Conservation (phyloP, 1,284 basidiomycete genomes). For the Peniophora sp. region DNA sequence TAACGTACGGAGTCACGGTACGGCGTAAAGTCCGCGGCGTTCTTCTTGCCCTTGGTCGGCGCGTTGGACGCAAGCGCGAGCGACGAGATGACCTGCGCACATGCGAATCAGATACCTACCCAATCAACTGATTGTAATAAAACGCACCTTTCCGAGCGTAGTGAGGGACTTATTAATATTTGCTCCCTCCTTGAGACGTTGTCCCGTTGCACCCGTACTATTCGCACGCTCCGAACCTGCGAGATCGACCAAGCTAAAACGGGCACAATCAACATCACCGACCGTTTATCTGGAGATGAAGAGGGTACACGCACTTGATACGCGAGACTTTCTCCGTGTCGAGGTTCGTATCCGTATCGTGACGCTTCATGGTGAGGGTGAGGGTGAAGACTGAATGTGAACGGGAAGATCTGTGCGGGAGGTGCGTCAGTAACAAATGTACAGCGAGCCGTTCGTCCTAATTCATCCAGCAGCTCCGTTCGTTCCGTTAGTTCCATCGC, state of each 20-base stretch:
- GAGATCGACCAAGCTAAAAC: conserved; percentile 88
- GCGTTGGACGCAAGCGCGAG: conserved; percentile 74
- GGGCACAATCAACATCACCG: no score
- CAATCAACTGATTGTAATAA: no score
- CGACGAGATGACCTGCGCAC: conserved; percentile 70
- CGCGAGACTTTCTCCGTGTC: conserved; percentile 95
- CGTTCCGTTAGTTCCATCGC: no score
- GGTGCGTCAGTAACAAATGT: background rate
- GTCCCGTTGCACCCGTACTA: conserved; percentile 93
- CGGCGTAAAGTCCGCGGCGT: conserved; percentile 84
- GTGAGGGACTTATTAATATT: conserved; percentile 99
- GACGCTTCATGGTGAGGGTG: conserved; percentile 84
- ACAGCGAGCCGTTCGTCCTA: conserved; percentile 1
- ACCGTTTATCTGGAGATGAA: no score
- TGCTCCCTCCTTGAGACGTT: conserved; percentile 90
- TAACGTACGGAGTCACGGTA: conserved; percentile 84
- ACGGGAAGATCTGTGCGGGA: conserved; percentile 81
- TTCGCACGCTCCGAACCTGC: conserved; percentile 97
- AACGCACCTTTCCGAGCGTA: conserved; percentile 72
- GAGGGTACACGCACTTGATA: conserved; percentile 59
- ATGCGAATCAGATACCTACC: no score
- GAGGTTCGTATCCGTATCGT: conserved; percentile 76
- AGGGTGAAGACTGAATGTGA: conserved; percentile 98
- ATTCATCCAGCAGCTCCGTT: no score
- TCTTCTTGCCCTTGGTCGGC: conserved; percentile 75